phyloP scores from a whole-genome alignment of 2,329 filamentous ascomycete species.

The Cordyceps tenuipes region DNA sequence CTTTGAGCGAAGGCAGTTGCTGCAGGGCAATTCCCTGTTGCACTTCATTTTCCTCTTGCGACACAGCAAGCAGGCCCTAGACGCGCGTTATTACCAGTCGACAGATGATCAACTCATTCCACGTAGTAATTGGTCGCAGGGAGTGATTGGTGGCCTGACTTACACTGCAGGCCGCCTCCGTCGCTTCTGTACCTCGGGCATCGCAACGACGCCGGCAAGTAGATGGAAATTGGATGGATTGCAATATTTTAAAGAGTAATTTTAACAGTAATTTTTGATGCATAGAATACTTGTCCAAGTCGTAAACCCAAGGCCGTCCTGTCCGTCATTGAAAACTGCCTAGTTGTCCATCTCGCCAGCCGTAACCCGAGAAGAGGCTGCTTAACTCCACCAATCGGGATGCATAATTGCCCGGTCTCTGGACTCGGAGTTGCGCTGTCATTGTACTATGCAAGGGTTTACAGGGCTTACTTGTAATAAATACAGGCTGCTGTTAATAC shows the following conservation, averaged over 20 bases:
- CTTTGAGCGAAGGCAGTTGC: slow-evolving; percentile 32
- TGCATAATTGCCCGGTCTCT: not conserved
- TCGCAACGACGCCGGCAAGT: not conserved
- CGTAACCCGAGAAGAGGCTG: not conserved
- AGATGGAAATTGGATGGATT: too few species aligned
- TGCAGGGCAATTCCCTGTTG: slow-evolving; percentile 32
- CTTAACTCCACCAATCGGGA: slow-evolving; percentile 8
- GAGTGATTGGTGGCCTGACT: not conserved
- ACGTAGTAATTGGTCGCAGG: not conserved
- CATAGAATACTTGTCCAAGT: not conserved
- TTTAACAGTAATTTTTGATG: not conserved
- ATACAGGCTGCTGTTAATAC: too few species aligned
- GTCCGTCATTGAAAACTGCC: not conserved
- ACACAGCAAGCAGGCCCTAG: slow-evolving; percentile 33
- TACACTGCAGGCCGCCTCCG: slow-evolving; percentile 11
- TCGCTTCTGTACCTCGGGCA: slow-evolving; percentile 7
- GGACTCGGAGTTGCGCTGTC: not conserved
- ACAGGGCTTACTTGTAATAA: too few species aligned
- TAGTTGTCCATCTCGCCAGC: not conserved
- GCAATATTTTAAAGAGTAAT: too few species aligned
- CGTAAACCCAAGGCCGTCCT: not conserved
- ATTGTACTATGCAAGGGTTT: not conserved
- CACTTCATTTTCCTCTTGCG: slow-evolving; percentile 37
- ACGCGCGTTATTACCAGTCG: too few species aligned
- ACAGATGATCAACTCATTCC: too few species aligned